These are phyloP conservation scores for Boletellus ananas DNA, from an alignment of 768 basidiomycete genomes.

Conservation along the genomic window DNA sequence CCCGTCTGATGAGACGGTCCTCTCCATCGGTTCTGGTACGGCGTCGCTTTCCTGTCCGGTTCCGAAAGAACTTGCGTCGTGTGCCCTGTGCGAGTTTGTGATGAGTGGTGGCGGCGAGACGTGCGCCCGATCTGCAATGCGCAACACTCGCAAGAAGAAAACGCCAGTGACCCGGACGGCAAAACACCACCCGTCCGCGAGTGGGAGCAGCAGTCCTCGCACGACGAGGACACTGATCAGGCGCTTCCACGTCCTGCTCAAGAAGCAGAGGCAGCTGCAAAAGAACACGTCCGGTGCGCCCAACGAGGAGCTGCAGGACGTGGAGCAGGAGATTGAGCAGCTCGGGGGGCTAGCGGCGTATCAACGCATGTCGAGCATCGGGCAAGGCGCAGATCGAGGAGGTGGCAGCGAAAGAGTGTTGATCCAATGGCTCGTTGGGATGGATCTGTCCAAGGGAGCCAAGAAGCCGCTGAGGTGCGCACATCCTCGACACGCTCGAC, in stretches of 20 bases:
- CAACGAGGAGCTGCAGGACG: slow-evolving; percentile 39
- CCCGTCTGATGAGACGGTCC: too few species aligned
- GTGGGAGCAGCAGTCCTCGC: slow-evolving; percentile 47
- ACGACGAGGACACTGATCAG: slow-evolving; percentile 74
- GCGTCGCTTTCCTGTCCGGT: too few species aligned
- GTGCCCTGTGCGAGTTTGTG: neutral
- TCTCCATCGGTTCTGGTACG: too few species aligned
- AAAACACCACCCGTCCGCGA: neutral
- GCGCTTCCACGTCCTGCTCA: slow-evolving; percentile 75
- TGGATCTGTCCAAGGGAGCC: slow-evolving; percentile 32
- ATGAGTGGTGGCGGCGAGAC: too few species aligned
- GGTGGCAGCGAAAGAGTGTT: slow-evolving; percentile 85
- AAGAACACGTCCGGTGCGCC: slow-evolving; percentile 16
- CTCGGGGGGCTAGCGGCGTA: slow-evolving; percentile 81
- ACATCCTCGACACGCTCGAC: neutral
- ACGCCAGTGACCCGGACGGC: slow-evolving; percentile 37
- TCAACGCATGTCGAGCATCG: slow-evolving; percentile 78
- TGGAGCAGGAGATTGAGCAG: slow-evolving; percentile 57
- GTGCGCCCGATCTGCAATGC: slow-evolving; percentile 28
- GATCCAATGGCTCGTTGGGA: slow-evolving; percentile 68
- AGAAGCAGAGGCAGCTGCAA: slow-evolving; percentile 57
- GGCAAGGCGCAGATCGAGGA: slow-evolving; percentile 77
- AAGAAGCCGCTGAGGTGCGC: slow-evolving; percentile 34
- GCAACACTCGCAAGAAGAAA: slow-evolving; percentile 43
- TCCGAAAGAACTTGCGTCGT: too few species aligned